Conservation (phyloP, 345 rosid species). For the Carallia pectinifolia region DNA sequence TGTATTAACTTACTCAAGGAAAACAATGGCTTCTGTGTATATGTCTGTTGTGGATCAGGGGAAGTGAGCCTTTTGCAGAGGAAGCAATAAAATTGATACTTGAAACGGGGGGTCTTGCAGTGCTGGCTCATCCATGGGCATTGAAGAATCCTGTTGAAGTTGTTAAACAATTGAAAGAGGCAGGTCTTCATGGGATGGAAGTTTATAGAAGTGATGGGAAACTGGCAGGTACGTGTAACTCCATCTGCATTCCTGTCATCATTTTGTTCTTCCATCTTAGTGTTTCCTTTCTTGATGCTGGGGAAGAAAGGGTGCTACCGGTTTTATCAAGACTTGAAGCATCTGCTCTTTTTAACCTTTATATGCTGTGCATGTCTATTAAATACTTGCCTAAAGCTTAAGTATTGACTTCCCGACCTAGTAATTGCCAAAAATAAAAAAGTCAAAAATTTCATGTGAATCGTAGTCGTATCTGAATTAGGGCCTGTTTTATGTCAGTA, state of each 20-base stretch:
- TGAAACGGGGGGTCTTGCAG: slow-evolving; percentile 89
- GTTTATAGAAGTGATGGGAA: slow-evolving; percentile 85
- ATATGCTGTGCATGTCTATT: no score
- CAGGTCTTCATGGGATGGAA: slow-evolving; percentile 90
- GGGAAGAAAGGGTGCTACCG: background rate
- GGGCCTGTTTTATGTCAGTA: background rate
- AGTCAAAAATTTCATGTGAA: background rate
- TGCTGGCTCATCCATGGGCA: slow-evolving; percentile 98
- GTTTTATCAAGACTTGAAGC: background rate
- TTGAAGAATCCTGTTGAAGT: slow-evolving; percentile 68
- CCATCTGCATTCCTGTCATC: background rate
- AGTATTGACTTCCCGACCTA: no score
- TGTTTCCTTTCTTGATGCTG: background rate
- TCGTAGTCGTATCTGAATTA: background rate
- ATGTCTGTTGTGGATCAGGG: slow-evolving; percentile 44
- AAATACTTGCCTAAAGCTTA: no score
- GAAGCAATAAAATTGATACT: slow-evolving; percentile 66
- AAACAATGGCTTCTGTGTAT: background rate
- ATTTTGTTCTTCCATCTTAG: background rate
- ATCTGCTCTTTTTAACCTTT: no score
- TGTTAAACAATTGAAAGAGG: slow-evolving; percentile 63
- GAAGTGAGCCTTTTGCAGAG: slow-evolving; percentile 81
- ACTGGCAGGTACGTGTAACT: slow-evolving; percentile 51
- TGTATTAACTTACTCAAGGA: slow-evolving; percentile 4
- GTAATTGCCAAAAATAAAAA: background rate